These are phyloP conservation scores for Pichia occidentalis DNA, from an alignment of 805 yeast species.

Conservation along the genomic window DNA sequence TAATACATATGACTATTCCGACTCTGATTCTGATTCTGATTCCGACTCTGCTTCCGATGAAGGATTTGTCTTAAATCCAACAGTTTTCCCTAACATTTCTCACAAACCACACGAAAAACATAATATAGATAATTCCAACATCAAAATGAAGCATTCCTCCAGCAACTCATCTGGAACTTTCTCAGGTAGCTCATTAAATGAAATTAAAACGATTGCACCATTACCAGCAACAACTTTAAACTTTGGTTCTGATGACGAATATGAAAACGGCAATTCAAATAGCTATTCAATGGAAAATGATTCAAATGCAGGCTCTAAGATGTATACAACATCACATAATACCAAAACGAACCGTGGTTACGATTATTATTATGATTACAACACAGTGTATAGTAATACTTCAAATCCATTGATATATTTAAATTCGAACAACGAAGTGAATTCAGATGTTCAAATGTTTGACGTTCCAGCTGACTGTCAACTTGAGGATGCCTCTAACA, in stretches of 20 bases:
- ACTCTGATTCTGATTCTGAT: constrained; percentile 21
- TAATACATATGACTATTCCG: neutral
- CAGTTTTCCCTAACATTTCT: constrained; percentile 19
- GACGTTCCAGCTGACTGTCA: constrained; percentile 39
- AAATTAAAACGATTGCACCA: constrained; percentile 56
- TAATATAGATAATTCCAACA: too few relatives aligned
- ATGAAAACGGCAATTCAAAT: constrained; percentile 30
- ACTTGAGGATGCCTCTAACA: constrained; percentile 23
- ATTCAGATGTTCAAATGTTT: constrained; percentile 26
- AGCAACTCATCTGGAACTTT: too few relatives aligned
- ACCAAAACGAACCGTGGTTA: constrained; percentile 67
- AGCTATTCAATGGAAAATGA: neutral
- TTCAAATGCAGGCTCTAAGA: constrained; percentile 35
- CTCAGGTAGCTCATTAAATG: constrained; percentile 1
- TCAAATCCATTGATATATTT: constrained; percentile 36
- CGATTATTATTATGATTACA: constrained; percentile 74
- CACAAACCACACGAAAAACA: constrained; percentile 22
- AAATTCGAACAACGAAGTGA: neutral
- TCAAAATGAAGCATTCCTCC: too few relatives aligned
- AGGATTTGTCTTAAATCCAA: constrained; percentile 22
- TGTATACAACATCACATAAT: constrained; percentile 60
- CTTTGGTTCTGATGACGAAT: constrained; percentile 57
- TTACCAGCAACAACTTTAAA: constrained; percentile 85
- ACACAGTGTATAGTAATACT: constrained; percentile 59
- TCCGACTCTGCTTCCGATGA: constrained; percentile 24